These are phyloP conservation scores for Stentor coeruleus DNA, from an alignment of 73 alveolate species.

Conservation along the genomic window DNA sequence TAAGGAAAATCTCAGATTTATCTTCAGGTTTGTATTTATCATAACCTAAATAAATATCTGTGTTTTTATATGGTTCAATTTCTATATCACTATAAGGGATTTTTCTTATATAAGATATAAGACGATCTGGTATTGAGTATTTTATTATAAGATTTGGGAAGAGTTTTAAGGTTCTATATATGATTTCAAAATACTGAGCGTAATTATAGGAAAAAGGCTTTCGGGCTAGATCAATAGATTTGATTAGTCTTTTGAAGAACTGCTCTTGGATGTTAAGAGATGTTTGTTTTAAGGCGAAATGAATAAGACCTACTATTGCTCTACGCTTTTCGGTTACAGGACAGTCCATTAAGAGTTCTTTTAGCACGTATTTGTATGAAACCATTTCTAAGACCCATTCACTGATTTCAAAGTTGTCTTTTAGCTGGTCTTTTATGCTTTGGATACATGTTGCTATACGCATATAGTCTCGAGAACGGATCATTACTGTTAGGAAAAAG, in stretches of 20 bases:
- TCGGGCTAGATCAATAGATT: neutral
- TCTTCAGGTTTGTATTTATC: neutral
- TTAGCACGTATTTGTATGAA: slow-evolving; percentile 26
- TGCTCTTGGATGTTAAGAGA: slow-evolving; percentile 33
- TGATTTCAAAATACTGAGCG: neutral
- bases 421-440: slow-evolving; percentile 28
- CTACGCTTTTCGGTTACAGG: slow-evolving; percentile 52
- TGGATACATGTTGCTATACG: slow-evolving; percentile 32
- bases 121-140: neutral
- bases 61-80: slow-evolving; percentile 20
- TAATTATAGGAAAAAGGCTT: neutral
- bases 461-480: slow-evolving; percentile 42
- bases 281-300: slow-evolving; percentile 38
- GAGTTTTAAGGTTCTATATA: neutral
- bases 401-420: slow-evolving; percentile 25
- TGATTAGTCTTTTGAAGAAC: neutral
- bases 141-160: neutral
- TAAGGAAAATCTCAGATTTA: slow-evolving; percentile 10
- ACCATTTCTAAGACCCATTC: slow-evolving; percentile 44
- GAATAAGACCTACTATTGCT: slow-evolving; percentile 42
- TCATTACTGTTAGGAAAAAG: slow-evolving; percentile 41
- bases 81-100: neutral
- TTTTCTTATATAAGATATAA: neutral
- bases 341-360: slow-evolving; percentile 53
- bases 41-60: slow-evolving; percentile 19